Evolutionary conservation across 352 stramenopile genomes (phyloP), one percentile per base, ranked within the genome.

Genomic region (Elongisporangium anandrum): DNA sequence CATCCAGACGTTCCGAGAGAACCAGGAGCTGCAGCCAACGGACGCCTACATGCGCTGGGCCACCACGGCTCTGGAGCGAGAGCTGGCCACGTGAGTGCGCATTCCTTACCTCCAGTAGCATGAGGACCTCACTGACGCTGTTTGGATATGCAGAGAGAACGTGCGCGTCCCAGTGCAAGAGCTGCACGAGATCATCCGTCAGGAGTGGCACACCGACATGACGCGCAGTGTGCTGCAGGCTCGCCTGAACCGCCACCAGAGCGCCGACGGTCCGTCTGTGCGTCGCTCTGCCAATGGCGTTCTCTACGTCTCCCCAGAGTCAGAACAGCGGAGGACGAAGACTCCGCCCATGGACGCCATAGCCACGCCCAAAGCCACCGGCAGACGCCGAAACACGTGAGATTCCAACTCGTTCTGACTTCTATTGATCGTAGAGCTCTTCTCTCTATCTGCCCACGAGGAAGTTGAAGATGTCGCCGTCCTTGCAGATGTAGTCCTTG

Each of bases 381-480:
- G 24, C 24, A 34, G 24, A 34, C 24, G 24, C 24, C 3, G 24
- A 34, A 34, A 34, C 24, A 34, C 24, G 24, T 34, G 24, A 34
- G n/a, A n/a, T n/a, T n/a, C n/a, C n/a, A n/a, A n/a, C n/a, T n/a
- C n/a, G n/a, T n/a, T n/a, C n/a, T n/a, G n/a, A n/a, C n/a, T n/a
- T 34, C 24, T 34, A 34, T 34, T 34, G 24, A 34, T n/a, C n/a
- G n/a, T n/a, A n/a, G 7, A 34, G 24, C 24, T 34, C 24, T 34
- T 3, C 7, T 34, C 3, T 66, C 64, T 83, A 90, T 68, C 85
- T 80, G 66, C 83, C 65, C 17, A 95, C 79, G 29, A 94, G 79
- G 75, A 99, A 99, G 59, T 99, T 90, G 65, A 99, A 99, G 29
- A 99, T 93, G 75, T 99, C 97, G 53, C 96, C 97, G 66, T 99